These are phyloP conservation scores for Yamadazyma insecticola DNA, from an alignment of 805 yeast genomes.

Conservation along the genomic window DNA sequence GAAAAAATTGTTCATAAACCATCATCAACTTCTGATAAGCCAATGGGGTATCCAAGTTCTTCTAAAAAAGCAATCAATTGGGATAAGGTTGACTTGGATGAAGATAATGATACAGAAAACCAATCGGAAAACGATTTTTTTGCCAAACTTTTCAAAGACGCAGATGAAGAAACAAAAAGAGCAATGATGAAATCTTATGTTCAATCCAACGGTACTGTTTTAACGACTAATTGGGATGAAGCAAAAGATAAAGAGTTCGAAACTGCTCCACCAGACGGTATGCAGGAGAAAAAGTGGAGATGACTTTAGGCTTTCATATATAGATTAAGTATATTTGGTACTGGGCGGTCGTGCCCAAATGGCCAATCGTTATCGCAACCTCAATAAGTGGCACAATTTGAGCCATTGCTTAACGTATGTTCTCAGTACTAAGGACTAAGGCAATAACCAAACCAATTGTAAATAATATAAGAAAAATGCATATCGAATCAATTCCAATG, in stretches of 20 bases:
- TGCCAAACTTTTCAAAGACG: slow-evolving; percentile 64
- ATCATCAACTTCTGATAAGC: slow-evolving; percentile 8
- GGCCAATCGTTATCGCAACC: too few relatives aligned
- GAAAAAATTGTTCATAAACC: slow-evolving; percentile 6
- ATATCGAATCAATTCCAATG: slow-evolving; percentile 78
- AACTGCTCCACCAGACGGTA: slow-evolving; percentile 71
- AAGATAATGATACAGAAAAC: slow-evolving; percentile 42
- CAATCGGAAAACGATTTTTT: slow-evolving; percentile 66
- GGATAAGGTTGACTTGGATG: slow-evolving; percentile 49
- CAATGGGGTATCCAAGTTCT: slow-evolving; percentile 54
- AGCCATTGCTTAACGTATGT: too few relatives aligned
- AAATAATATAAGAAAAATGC: slow-evolving; percentile 60
- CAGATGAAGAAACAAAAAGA: slow-evolving; percentile 80
- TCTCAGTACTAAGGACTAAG: too few relatives aligned
- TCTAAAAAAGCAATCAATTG: slow-evolving; percentile 64
- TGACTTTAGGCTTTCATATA: not conserved
- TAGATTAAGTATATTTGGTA: not conserved
- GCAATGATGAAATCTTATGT: slow-evolving; percentile 96
- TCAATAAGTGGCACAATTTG: too few relatives aligned
- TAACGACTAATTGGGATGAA: slow-evolving; percentile 91
- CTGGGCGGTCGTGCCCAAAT: not conserved
- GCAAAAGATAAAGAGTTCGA: slow-evolving; percentile 64
- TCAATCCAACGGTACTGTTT: slow-evolving; percentile 92
- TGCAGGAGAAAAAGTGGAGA: slow-evolving; percentile 54
- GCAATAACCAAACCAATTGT: too few relatives aligned